Conservation (phyloP, 108 stramenopile species). For the Discostella pseudostelligera region DNA sequence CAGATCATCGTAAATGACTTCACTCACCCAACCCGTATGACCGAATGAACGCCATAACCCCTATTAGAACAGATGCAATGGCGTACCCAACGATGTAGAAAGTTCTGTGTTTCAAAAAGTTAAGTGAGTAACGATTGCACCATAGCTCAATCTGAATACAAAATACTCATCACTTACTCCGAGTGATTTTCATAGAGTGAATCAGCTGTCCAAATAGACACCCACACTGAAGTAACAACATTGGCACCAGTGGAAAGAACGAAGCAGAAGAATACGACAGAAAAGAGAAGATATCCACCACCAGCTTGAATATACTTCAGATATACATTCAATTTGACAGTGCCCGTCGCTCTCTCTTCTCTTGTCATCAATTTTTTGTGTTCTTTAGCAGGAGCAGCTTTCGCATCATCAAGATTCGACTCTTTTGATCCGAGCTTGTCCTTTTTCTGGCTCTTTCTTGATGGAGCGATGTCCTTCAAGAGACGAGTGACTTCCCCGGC, state of each 20-base stretch:
- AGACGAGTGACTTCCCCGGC: conserved; percentile 70
- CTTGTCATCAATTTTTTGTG: conserved; percentile 52
- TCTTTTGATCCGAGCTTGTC: background rate
- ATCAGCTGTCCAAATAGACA: conserved; percentile 73
- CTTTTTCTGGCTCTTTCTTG: conserved; percentile 18
- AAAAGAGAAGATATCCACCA: conserved; percentile 56
- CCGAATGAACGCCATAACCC: conserved; percentile 58
- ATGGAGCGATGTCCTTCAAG: conserved; percentile 41
- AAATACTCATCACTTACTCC: conserved; percentile 43
- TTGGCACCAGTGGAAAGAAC: conserved; percentile 54
- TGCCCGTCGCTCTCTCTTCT: conserved; percentile 69
- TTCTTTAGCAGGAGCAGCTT: conserved; percentile 10
- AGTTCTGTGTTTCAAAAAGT: conserved; percentile 7
- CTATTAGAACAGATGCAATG: conserved; percentile 37
- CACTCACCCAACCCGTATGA: conserved; percentile 42
- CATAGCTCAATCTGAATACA: conserved; percentile 18
- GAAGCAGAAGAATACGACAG: conserved; percentile 49
- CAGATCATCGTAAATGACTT: background rate
- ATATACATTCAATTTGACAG: conserved; percentile 59
- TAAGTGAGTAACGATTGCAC: background rate
- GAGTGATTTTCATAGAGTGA: conserved; percentile 47
- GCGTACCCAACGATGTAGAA: conserved; percentile 47
- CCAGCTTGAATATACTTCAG: conserved; percentile 63
- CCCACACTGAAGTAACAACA: conserved; percentile 50
- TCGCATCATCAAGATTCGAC: conserved; percentile 1